A percentile compares a stretch with the other conserved stretches of the same genome.
Conservation (phyloP, 73 alveolate species). For the Paramecium caudatum region DNA sequence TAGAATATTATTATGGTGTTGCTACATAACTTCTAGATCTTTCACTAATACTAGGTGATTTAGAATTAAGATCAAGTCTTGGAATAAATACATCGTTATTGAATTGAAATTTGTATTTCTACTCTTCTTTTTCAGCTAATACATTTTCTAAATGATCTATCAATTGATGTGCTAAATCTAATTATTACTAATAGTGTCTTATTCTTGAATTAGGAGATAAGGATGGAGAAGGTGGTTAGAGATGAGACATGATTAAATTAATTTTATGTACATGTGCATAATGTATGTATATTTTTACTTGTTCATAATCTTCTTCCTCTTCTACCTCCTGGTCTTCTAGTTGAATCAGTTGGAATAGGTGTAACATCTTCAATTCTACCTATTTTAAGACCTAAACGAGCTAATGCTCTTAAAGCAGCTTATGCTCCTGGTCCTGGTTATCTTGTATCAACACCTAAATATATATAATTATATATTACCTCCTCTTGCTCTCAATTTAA, state of each 20-base stretch:
- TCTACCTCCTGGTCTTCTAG: constrained; percentile 99
- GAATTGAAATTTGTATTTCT: too few species aligned
- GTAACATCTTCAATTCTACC: constrained; percentile 99
- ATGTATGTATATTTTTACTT: constrained; percentile 21
- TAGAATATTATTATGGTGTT: background rate
- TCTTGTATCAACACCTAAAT: constrained; percentile 86
- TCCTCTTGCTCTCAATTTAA: constrained; percentile 99
- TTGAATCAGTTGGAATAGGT: constrained; percentile 99
- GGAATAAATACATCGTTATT: background rate
- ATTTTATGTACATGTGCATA: background rate
- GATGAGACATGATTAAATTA: background rate
- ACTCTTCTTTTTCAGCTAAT: background rate
- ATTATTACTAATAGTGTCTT: background rate
- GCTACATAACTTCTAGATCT: constrained; percentile 21
- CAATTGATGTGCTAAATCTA: background rate
- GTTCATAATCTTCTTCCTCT: constrained; percentile 99
- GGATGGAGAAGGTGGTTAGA: background rate
- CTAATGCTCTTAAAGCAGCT: constrained; percentile 99
- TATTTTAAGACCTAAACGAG: constrained; percentile 98
- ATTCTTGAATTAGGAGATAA: background rate
- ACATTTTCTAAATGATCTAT: background rate
- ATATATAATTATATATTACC: constrained; percentile 77
- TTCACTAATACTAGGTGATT: constrained; percentile 17
- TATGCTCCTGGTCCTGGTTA: constrained; percentile 99
- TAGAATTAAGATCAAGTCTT: background rate